Evolutionary conservation across 768 basidiomycete species (phyloP).

Genomic region (Collybiopsis confluens): DNA sequence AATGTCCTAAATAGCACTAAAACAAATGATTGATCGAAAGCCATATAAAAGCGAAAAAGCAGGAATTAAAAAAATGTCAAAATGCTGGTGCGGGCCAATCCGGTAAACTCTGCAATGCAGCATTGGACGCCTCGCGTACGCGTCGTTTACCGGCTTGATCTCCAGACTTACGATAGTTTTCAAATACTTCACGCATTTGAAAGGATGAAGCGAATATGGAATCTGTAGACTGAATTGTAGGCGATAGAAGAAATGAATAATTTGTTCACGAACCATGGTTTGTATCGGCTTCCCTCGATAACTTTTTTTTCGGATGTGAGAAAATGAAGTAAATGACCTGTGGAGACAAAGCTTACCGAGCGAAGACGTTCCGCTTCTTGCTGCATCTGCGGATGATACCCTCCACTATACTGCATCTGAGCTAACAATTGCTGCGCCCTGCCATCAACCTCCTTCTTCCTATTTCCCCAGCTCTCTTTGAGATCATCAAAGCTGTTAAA

Average conservation of each 20-base stretch:
- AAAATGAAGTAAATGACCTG: background rate
- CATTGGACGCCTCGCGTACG: conserved; percentile 76
- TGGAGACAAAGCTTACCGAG: conserved; percentile 33
- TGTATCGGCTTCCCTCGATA: conserved; percentile 51
- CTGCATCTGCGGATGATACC: conserved; percentile 42
- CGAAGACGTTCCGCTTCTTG: conserved; percentile 57
- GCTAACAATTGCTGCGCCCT: conserved; percentile 40
- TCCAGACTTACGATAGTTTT: conserved; percentile 69
- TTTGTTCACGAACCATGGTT: conserved; percentile 40
- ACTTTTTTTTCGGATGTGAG: conserved; percentile 30
- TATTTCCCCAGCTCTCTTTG: conserved; percentile 58
- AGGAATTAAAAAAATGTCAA: no score
- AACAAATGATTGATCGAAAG: no score
- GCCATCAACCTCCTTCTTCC: conserved; percentile 52
- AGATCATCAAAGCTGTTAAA: conserved; percentile 58
- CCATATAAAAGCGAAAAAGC: no score
- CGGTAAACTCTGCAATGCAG: conserved; percentile 65
- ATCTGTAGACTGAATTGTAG: conserved; percentile 32
- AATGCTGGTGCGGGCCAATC: conserved; percentile 60
- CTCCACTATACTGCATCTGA: conserved; percentile 41
- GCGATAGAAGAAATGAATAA: background rate
- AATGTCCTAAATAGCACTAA: no score
- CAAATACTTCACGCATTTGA: conserved; percentile 73
- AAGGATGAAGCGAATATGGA: conserved; percentile 65
- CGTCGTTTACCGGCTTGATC: conserved; percentile 69